Conservation (phyloP, 768 basidiomycete species). For the Sporobolomyces roseus region DNA sequence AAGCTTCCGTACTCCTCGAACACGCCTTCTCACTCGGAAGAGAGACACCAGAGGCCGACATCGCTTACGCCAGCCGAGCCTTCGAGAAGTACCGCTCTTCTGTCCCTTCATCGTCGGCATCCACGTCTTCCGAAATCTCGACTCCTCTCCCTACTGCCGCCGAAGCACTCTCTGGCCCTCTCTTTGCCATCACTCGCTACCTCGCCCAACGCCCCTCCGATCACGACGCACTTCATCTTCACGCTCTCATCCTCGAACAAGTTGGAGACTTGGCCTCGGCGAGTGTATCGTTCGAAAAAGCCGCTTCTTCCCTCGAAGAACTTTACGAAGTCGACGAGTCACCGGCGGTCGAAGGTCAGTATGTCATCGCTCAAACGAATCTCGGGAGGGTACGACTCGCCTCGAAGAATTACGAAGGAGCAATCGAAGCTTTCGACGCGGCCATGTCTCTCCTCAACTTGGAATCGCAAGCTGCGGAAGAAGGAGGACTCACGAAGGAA, state of each 20-base stretch:
- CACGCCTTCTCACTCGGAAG: slow-evolving; percentile 65
- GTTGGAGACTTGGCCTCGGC: slow-evolving; percentile 68
- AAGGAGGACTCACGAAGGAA: slow-evolving; percentile 17
- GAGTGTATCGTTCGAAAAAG: slow-evolving; percentile 57
- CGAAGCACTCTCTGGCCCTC: slow-evolving; percentile 66
- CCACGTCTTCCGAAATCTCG: slow-evolving; percentile 19
- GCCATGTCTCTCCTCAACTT: slow-evolving; percentile 64
- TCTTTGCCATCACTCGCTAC: slow-evolving; percentile 76
- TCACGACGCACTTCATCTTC: slow-evolving; percentile 72
- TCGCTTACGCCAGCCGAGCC: slow-evolving; percentile 64
- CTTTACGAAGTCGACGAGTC: slow-evolving; percentile 86
- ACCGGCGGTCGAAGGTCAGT: slow-evolving; percentile 68
- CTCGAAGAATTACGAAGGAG: slow-evolving; percentile 58
- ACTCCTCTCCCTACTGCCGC: slow-evolving; percentile 27
- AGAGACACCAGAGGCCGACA: slow-evolving; percentile 68
- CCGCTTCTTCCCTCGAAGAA: slow-evolving; percentile 72
- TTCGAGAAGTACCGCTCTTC: slow-evolving; percentile 52
- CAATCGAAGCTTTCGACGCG: slow-evolving; percentile 67
- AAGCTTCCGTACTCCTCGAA: slow-evolving; percentile 51
- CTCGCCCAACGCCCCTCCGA: slow-evolving; percentile 65
- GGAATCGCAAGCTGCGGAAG: slow-evolving; percentile 44
- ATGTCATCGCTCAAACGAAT: slow-evolving; percentile 74
- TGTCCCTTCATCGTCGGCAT: slow-evolving; percentile 45
- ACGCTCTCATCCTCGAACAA: slow-evolving; percentile 77
- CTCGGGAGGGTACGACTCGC: slow-evolving; percentile 73